A percentile compares a stretch with the other conserved stretches of the same genome.
Conservation (phyloP, 257 asterid species). For the Oldenlandia corymbosa region DNA sequence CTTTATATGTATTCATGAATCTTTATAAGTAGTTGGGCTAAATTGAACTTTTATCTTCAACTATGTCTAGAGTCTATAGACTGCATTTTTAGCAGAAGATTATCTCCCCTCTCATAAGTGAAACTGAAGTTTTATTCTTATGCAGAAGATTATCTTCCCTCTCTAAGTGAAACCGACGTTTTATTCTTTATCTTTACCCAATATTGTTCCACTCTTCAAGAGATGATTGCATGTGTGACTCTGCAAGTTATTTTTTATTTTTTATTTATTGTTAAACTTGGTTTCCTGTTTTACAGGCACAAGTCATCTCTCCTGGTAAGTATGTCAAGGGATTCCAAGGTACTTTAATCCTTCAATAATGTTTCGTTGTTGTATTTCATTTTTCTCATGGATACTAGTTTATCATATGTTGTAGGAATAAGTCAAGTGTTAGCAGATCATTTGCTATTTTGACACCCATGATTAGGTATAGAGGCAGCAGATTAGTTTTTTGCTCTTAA, state of each 20-base stretch:
- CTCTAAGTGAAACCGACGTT: too few relatives aligned
- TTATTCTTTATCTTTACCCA: background rate
- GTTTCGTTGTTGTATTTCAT: slow-evolving; percentile 1
- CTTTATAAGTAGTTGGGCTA: background rate
- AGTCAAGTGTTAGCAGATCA: background rate
- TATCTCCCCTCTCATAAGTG: background rate
- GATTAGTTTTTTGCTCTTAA: background rate
- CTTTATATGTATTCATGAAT: background rate
- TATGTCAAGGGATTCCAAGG: slow-evolving; percentile 76
- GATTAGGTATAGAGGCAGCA: background rate
- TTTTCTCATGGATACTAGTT: background rate
- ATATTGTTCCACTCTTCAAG: background rate
- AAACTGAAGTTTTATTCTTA: background rate
- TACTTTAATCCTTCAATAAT: slow-evolving; percentile 19
- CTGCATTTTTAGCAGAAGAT: background rate
- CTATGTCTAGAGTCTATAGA: background rate
- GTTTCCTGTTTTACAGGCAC: slow-evolving; percentile 44
- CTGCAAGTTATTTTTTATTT: background rate
- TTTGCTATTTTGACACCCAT: background rate
- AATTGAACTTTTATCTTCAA: background rate
- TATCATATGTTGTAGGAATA: background rate
- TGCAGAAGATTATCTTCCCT: too few relatives aligned
- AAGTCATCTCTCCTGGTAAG: slow-evolving; percentile 64
- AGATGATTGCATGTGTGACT: background rate
- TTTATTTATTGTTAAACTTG: background rate